Evolutionary conservation across 306 rosid genomes (phyloP).

Genomic region (Trifolium pratense): DNA sequence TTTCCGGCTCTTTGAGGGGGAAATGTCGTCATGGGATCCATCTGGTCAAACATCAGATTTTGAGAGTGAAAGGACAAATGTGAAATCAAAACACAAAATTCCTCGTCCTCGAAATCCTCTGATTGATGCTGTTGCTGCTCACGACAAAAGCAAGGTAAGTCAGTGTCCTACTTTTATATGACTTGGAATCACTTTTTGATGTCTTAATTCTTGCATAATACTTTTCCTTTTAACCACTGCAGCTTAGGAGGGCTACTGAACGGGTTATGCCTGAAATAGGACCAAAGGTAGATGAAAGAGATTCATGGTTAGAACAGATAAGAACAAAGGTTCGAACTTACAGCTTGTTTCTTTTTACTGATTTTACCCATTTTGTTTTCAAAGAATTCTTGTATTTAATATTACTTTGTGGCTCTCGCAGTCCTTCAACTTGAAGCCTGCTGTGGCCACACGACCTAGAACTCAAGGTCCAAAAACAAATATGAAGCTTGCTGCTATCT

Average conservation of each 20-base stretch:
- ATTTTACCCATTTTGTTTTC: constrained; percentile 10
- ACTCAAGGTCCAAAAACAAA: constrained; percentile 84
- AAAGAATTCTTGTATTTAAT: constrained; percentile 22
- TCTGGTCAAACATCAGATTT: constrained; percentile 49
- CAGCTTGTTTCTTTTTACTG: constrained; percentile 28
- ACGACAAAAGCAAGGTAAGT: constrained; percentile 92
- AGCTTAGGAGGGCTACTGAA: constrained; percentile 87
- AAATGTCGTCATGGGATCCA: constrained; percentile 48
- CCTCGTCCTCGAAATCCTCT: constrained; percentile 98
- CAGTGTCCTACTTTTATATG: constrained; percentile 32
- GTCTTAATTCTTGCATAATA: constrained; percentile 41
- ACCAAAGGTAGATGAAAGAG: constrained; percentile 80
- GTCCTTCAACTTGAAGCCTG: constrained; percentile 97
- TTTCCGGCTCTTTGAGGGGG: constrained; percentile 53
- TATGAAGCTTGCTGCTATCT: constrained; percentile 89
- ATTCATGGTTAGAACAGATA: constrained; percentile 82
- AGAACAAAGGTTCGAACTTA: constrained; percentile 79
- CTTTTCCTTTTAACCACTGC: constrained; percentile 49
- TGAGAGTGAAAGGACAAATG: constrained; percentile 62
- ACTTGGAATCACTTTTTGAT: constrained; percentile 25
- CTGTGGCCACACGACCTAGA: constrained; percentile 68
- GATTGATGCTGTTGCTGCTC: constrained; percentile 94
- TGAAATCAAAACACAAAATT: constrained; percentile 59
- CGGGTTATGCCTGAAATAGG: constrained; percentile 67
- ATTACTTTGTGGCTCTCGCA: constrained; percentile 42